Evolutionary conservation across 352 stramenopile genomes (phyloP).

Genomic region (Pythium dissimile): DNA sequence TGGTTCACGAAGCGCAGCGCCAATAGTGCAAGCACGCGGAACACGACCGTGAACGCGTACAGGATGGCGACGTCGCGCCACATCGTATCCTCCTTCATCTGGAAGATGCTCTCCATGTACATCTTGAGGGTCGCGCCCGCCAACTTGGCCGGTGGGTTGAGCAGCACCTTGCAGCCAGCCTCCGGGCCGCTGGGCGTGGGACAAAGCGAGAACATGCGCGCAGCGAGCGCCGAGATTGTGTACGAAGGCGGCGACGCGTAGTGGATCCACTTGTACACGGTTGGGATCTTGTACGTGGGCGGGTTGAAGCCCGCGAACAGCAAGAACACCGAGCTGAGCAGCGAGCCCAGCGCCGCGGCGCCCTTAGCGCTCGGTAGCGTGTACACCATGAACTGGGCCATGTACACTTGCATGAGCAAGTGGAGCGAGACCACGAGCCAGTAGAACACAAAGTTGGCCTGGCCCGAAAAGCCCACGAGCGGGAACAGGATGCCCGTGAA

Average conservation of each 20-base stretch:
- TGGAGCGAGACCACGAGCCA: slow-evolving; percentile 48
- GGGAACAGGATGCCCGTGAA: slow-evolving; percentile 60
- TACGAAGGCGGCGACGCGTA: slow-evolving; percentile 44
- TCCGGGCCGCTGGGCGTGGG: slow-evolving; percentile 3
- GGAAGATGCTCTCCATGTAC: slow-evolving; percentile 45
- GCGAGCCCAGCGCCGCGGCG: slow-evolving; percentile 29
- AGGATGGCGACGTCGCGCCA: slow-evolving; percentile 34
- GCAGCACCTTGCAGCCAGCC: slow-evolving; percentile 32
- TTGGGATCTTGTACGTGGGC: slow-evolving; percentile 41
- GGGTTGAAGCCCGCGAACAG: slow-evolving; percentile 58
- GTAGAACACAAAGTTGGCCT: slow-evolving; percentile 44
- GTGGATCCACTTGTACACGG: slow-evolving; percentile 56
- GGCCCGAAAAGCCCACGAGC: slow-evolving; percentile 45
- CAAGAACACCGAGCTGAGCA: slow-evolving; percentile 50
- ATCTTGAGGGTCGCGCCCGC: slow-evolving; percentile 37
- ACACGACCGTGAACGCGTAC: slow-evolving; percentile 30
- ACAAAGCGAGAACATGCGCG: slow-evolving; percentile 38
- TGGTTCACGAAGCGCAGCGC: slow-evolving; percentile 47
- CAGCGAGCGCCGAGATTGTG: slow-evolving; percentile 38
- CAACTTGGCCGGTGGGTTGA: slow-evolving; percentile 17
- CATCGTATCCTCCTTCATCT: slow-evolving; percentile 53
- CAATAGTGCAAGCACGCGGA: slow-evolving; percentile 32
- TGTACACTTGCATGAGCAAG: slow-evolving; percentile 47
- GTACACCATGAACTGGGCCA: slow-evolving; percentile 45
- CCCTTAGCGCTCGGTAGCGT: slow-evolving; percentile 37